These are phyloP conservation scores for Eremothecium cymbalariae DNA, from an alignment of 1,139 yeast species.

Conservation along the genomic window DNA sequence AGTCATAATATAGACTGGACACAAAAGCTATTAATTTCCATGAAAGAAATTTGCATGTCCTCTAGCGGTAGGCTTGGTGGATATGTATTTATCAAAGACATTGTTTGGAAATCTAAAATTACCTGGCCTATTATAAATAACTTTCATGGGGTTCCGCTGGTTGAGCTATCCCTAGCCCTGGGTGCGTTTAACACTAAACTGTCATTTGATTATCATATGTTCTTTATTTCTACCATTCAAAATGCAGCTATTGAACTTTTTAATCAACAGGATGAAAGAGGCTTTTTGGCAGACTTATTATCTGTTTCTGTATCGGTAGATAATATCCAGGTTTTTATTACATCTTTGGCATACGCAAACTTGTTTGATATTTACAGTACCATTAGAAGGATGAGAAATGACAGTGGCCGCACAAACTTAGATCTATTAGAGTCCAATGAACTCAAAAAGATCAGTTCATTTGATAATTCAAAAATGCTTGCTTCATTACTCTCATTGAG, in stretches of 20 bases:
- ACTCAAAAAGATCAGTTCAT: too few relatives aligned
- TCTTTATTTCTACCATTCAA: constrained; percentile 52
- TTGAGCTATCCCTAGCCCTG: constrained; percentile 53
- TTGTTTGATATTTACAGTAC: constrained; percentile 70
- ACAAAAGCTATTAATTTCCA: constrained; percentile 58
- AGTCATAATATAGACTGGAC: constrained; percentile 64
- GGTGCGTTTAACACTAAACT: constrained; percentile 49
- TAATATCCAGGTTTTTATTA: constrained; percentile 53
- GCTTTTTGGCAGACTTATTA: constrained; percentile 48
- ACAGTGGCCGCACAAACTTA: constrained; percentile 60
- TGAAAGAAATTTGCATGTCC: constrained; percentile 44
- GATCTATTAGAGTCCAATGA: constrained; percentile 44
- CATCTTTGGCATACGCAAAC: constrained; percentile 81
- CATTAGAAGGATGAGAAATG: constrained; percentile 62
- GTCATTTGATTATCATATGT: constrained; percentile 78
- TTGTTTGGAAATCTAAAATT: constrained; percentile 56
- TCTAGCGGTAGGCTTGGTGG: constrained; percentile 83
- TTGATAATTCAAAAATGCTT: constrained; percentile 18
- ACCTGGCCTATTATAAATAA: constrained; percentile 53
- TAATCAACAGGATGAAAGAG: constrained; percentile 53
- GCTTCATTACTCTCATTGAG: constrained; percentile 31
- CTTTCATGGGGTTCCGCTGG: constrained; percentile 53
- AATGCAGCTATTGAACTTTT: constrained; percentile 49
- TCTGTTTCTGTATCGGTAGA: constrained; percentile 50
- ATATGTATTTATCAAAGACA: constrained; percentile 40